These are phyloP conservation scores for Hibiscus syriacus DNA, from an alignment of 345 rosid species.

Conservation along the genomic window DNA sequence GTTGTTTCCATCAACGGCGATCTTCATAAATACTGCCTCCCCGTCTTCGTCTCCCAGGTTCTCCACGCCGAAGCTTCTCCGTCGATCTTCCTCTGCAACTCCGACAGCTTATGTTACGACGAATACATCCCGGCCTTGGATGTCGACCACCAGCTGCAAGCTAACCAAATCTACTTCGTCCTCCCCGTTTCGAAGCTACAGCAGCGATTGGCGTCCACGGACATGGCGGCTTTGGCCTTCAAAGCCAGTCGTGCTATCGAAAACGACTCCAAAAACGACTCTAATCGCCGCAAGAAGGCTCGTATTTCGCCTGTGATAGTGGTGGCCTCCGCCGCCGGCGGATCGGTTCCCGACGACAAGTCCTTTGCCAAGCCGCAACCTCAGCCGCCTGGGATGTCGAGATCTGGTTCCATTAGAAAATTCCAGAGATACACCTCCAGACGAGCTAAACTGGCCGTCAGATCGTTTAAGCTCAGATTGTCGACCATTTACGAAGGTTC, in stretches of 20 bases:
- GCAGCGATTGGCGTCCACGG: slow-evolving; percentile 49
- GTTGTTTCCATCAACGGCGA: slow-evolving; percentile 59
- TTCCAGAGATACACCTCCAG: slow-evolving; percentile 49
- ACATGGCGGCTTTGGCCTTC: slow-evolving; percentile 92
- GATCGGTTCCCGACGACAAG: not conserved
- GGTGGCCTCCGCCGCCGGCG: not conserved
- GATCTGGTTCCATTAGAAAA: slow-evolving; percentile 53
- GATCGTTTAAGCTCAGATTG: slow-evolving; percentile 61
- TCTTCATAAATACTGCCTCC: slow-evolving; percentile 49
- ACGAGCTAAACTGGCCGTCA: slow-evolving; percentile 64
- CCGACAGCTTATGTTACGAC: slow-evolving; percentile 56
- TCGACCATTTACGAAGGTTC: slow-evolving; percentile 73
- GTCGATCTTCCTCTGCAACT: slow-evolving; percentile 38
- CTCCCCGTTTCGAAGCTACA: slow-evolving; percentile 63
- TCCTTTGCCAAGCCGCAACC: not conserved
- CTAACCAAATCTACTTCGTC: slow-evolving; percentile 61
- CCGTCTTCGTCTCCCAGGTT: slow-evolving; percentile 46
- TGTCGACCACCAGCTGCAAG: slow-evolving; percentile 27
- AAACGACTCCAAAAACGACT: too few relatives aligned
- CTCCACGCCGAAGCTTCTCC: slow-evolving; percentile 31
- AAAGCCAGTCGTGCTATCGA: slow-evolving; percentile 70
- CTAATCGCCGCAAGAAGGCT: slow-evolving; percentile 29
- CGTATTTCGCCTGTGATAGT: slow-evolving; percentile 52
- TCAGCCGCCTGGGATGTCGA: slow-evolving; percentile 17
- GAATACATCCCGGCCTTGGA: slow-evolving; percentile 48